Base-by-base conservation (phyloP, 2,329 filamentous ascomycete species). In the Didymellaceae sp. region DNA sequence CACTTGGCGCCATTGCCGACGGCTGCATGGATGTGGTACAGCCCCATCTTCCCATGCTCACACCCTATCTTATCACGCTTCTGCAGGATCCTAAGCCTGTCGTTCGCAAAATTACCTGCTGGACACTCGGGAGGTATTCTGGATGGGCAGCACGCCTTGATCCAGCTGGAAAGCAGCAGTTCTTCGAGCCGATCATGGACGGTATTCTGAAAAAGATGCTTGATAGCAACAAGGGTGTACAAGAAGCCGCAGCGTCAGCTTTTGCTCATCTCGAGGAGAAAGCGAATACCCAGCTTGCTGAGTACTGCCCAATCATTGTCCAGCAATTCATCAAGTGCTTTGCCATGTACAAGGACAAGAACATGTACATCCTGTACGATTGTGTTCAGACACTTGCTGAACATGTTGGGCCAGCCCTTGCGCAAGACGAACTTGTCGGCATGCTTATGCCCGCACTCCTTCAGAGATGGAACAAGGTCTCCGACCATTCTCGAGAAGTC, bases 321-420 rank as follows among this genome's bases (percentile, higher is more conserved):
- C 87, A 87, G 55, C 94, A 97, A 71, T 97, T 93, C 67, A 91
- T 97, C 43, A 81, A 83, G 54, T 99, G 94, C 74, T 99, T 99
- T 75, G 83, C 81, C 44, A 91, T 89, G 75, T 99, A 97, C 84
- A 97, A 99, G 81, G 93, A 97, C 74, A 88, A 91, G 66, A 99
- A 99, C 77, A 97, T 97, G 86, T 97, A 95, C 77, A 95, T 97
- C 45, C 84, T 99, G 25, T 99, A 99, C 77, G 94, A 99, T 76
- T 97, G 94, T 73, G 90, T 99, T 25, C 94, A 99, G 77, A 99
- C 94, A 0, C 80, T 99, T 49, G 94, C 94, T 3, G 94, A 99
- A 73, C 88, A 91, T 67, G 88, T 97, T 45, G 91, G 91, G 9
- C 86, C 87, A 6, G 85, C 88, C 25, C 80, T 99, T 58, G 88